Conservation (phyloP, 106 monocot species). For the Allium cepa region DNA sequence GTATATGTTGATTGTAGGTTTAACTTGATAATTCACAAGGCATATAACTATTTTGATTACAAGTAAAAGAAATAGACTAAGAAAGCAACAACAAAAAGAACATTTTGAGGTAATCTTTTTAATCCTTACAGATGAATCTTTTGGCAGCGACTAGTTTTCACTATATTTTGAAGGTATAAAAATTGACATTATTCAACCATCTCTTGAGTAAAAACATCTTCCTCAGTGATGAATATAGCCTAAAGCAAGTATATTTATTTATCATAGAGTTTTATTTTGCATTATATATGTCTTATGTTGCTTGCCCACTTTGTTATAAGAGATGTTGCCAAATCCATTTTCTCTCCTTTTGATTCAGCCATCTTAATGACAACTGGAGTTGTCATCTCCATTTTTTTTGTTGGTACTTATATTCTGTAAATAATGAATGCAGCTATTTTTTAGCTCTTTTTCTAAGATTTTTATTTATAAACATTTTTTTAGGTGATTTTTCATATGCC, state of each 20-base stretch:
- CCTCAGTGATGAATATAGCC: too few species aligned
- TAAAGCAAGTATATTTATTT: too few species aligned
- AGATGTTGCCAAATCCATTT: slow-evolving; percentile 87
- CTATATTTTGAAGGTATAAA: slow-evolving; percentile 86
- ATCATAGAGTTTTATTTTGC: too few species aligned
- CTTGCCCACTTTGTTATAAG: slow-evolving; percentile 60
- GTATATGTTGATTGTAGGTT: too few species aligned
- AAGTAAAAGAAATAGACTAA: too few species aligned
- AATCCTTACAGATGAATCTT: slow-evolving; percentile 68
- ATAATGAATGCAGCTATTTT: not conserved
- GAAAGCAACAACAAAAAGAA: slow-evolving; percentile 66
- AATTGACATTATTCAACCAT: slow-evolving; percentile 82
- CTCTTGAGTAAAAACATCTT: slow-evolving; percentile 38
- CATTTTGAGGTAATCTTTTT: slow-evolving; percentile 50
- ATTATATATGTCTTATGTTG: too few species aligned
- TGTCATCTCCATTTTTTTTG: slow-evolving; percentile 92
- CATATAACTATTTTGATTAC: too few species aligned
- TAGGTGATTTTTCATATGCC: slow-evolving; percentile 35
- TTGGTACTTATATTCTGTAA: slow-evolving; percentile 52
- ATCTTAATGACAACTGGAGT: slow-evolving; percentile 67
- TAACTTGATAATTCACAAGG: too few species aligned
- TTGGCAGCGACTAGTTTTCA: slow-evolving; percentile 54
- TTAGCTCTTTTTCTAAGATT: not conserved
- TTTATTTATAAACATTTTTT: too few species aligned
- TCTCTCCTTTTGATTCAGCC: slow-evolving; percentile 45